Conservation (phyloP, 768 basidiomycete species). For the Tulasnella calospora region DNA sequence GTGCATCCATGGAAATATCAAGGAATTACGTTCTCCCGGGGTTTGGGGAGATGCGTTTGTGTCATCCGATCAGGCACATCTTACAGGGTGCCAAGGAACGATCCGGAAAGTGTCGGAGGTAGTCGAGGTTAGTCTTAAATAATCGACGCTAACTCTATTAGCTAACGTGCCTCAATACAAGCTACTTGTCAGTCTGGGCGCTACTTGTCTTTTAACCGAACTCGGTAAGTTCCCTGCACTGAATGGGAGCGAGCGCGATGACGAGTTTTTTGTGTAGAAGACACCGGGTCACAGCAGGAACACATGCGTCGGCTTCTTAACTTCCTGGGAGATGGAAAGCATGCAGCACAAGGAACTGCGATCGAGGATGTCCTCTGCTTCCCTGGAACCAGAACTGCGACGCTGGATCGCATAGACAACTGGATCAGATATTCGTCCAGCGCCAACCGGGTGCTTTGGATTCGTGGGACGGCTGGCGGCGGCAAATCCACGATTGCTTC, state of each 20-base stretch:
- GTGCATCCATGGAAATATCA: background rate
- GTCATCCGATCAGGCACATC: background rate
- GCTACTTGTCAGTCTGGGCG: conserved; percentile 85
- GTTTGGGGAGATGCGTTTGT: background rate
- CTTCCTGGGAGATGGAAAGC: conserved; percentile 96
- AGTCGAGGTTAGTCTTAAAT: background rate
- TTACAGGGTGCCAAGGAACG: background rate
- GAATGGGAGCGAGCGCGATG: conserved; percentile 44
- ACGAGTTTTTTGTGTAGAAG: background rate
- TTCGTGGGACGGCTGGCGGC: background rate
- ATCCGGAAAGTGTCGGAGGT: background rate
- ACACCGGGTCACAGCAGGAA: background rate
- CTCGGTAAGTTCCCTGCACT: conserved; percentile 91
- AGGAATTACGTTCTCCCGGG: background rate
- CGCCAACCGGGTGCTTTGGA: background rate
- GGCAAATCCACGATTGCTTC: background rate
- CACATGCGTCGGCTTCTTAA: conserved; percentile 81
- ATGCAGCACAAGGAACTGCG: conserved; percentile 93
- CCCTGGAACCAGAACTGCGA: background rate
- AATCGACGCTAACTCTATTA: no score
- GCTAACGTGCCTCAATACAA: background rate
- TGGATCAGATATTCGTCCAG: background rate
- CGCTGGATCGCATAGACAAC: background rate
- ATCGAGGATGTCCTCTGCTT: conserved; percentile 34
- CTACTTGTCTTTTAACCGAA: conserved; percentile 97